Evolutionary conservation across 148 eudicot genomes (phyloP), one percentile per base, ranked within the genome.

Genomic region (Camellia sinensis): DNA sequence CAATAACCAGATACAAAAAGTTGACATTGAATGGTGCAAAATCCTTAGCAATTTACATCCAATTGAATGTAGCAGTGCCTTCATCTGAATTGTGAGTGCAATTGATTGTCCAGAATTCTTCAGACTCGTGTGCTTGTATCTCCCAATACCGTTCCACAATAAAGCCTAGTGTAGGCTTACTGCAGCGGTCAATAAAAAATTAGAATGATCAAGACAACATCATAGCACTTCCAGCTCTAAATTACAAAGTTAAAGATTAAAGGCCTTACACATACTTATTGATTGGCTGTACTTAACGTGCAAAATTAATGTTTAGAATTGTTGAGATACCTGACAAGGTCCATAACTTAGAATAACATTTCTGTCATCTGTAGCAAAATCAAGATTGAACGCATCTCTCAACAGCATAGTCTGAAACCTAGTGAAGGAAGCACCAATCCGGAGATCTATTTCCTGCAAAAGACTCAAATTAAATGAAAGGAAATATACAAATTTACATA

Each of bases 81-180:
- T 96, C 93, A 77, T 90, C 92, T 41, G 93, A 86, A 59, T 83
- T 90, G 87, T 96, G 99, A 80, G 94, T 87, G 77, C 99, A 96
- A 71, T 90, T 92, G 81, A 96, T 92, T 66, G 92, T 87, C 99
- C 99, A 96, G 80, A 93, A 96, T 71, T 96, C 97, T 91, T 96
- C 99, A 69, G 89, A 85, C 87, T 96, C 97, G 77, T 96, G 99
- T 62, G 99, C 84, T 81, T 91, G 95, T 78, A 87, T 90, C 86
- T 96, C 98, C 99, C 99, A 96, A 83, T 90, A 96, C 70, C 99
- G 87, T 85, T 96, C 99, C 80, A 96, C 99, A 68, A 96, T 82
- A 90, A 96, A 96, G 43, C 99, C 99, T 70, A 96, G 92, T 4
- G 99, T 96, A 44, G 99, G 99, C 75, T 93, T 93, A 96, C 99